Evolutionary conservation across 2,329 filamentous ascomycete species (phyloP), one percentile per base, ranked within the genome.

Genomic region (Capronia coronata): DNA sequence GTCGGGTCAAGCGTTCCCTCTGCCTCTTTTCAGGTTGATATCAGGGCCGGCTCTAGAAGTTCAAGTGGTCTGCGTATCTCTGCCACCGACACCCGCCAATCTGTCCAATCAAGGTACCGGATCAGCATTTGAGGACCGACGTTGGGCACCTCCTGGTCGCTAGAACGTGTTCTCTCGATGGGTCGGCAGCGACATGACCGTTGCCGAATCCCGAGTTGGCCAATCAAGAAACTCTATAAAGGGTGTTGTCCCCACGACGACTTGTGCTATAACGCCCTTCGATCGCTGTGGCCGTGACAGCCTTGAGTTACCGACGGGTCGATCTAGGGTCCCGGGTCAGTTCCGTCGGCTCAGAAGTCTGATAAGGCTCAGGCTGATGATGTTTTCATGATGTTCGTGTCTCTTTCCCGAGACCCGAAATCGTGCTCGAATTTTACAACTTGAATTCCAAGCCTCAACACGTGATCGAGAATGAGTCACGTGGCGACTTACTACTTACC

Each of bases 201-300:
- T 23, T 44, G 39, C 45, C 46, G 46, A 48, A 18, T 52, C 25
- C 49, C 49, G 49, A 40, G 49, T 48, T 35, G 29, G 25, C 49
- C 49, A 52, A 52, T 52, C 22, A 39, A 11, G 23, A 9, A n/a
- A 32, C 16, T 22, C 22, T 14, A n/a, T 37, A 43, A 3, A 19
- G 14, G 34, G 34, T 6, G 4, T 19, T 37, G 34, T 37, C 34
- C 14, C 34, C 40, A 30, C 5, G 40, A n/a, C n/a, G 14, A 43
- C 6, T 32, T 30, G 16, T 43, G 34, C 14, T 18, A 3, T 14
- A 43, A 30, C 23, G 22, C 40, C 40, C 40, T 30, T 29, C 32
- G 40, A 25, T n/a, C 4, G n/a, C 21, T 39, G 9, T 19, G 38
- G 38, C 21, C 16, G 19, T 4, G 9, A 5, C 14, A n/a, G 11